A percentile compares a stretch with the other conserved stretches of the same genome.
Evolutionary conservation across 1,284 basidiomycete genomes (phyloP).

Genomic region (Wallemia mellicola): DNA sequence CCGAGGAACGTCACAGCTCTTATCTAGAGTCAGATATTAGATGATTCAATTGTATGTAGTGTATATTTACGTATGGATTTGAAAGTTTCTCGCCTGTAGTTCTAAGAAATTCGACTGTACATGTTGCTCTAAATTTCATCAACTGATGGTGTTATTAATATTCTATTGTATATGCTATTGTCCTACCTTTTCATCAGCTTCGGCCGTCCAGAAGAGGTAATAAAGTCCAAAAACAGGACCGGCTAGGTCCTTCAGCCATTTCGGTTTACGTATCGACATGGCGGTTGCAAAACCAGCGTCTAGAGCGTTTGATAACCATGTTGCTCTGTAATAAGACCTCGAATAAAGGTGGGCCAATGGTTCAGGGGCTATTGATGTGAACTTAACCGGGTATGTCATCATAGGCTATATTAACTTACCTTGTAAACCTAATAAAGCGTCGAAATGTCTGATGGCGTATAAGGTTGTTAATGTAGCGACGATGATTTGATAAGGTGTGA

Average conservation of each 20-base stretch:
- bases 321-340: slow-evolving; percentile 78
- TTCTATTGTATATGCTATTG: not conserved
- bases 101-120: slow-evolving; percentile 82
- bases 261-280: slow-evolving; percentile 53
- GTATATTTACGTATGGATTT: slow-evolving; percentile 46
- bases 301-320: slow-evolving; percentile 76
- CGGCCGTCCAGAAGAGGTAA: slow-evolving; percentile 75
- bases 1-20: slow-evolving; percentile 31
- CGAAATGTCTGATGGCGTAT: slow-evolving; percentile 59
- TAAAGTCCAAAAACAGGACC: slow-evolving; percentile 49
- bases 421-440: slow-evolving; percentile 54
- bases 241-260: slow-evolving; percentile 67
- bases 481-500: slow-evolving; percentile 83
- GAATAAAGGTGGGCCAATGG: slow-evolving; percentile 75
- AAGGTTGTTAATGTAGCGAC: slow-evolving; percentile 52
- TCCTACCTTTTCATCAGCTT: slow-evolving; percentile 70
- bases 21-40: slow-evolving; percentile 21
- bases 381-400: not conserved
- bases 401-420: slow-evolving; percentile 19
- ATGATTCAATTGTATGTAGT: not conserved
- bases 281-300: slow-evolving; percentile 92
- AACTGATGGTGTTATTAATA: slow-evolving; percentile 23
- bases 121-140: slow-evolving; percentile 60
- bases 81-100: slow-evolving; percentile 86
- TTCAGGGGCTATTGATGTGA: slow-evolving; percentile 39